Percentiles rank a stretch among this genome's conserved stretches.
These are phyloP conservation scores for Penicillium argentinense DNA, from an alignment of 495 filamentous ascomycete species.

Conservation along the genomic window DNA sequence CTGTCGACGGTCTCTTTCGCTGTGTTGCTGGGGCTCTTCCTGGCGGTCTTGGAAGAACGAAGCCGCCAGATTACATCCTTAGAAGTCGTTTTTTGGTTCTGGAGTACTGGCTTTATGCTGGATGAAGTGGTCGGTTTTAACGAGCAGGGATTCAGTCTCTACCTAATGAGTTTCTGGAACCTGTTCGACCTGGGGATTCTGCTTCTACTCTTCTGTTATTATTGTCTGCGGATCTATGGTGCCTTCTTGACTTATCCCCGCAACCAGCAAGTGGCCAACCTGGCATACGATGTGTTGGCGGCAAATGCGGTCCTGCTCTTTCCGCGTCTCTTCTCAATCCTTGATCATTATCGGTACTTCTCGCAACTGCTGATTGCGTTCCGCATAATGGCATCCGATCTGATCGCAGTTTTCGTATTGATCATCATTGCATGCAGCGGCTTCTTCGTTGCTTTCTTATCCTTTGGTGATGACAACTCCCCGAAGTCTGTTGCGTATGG, in stretches of 20 bases:
- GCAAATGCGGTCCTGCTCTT: slow-evolving; percentile 86
- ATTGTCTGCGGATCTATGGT: slow-evolving; percentile 82
- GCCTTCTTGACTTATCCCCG: slow-evolving; percentile 70
- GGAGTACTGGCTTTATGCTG: slow-evolving; percentile 97
- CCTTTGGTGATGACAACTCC: slow-evolving; percentile 67
- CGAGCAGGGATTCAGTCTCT: slow-evolving; percentile 89
- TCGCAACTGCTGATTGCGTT: slow-evolving; percentile 92
- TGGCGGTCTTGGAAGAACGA: slow-evolving; percentile 69
- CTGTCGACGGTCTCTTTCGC: slow-evolving; percentile 83
- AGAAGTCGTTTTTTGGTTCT: slow-evolving; percentile 92
- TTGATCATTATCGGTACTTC: slow-evolving; percentile 94
- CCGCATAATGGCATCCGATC: slow-evolving; percentile 85
- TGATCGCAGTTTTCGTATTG: slow-evolving; percentile 77
- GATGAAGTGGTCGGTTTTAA: slow-evolving; percentile 91
- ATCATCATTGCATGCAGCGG: slow-evolving; percentile 85
- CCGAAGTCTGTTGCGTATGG: slow-evolving; percentile 69
- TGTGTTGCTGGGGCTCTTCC: slow-evolving; percentile 76
- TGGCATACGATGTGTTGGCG: slow-evolving; percentile 88
- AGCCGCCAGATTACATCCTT: slow-evolving; percentile 74
- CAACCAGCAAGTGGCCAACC: slow-evolving; percentile 63
- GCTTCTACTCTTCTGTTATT: slow-evolving; percentile 82
- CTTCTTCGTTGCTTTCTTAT: slow-evolving; percentile 91
- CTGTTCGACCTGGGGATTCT: slow-evolving; percentile 88
- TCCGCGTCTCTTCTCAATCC: slow-evolving; percentile 83
- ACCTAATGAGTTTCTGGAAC: slow-evolving; percentile 97